Percentiles rank a stretch among this genome's conserved stretches.
These are phyloP conservation scores for Gloeophyllum trabeum DNA, from an alignment of 768 basidiomycete genomes.

Conservation along the genomic window DNA sequence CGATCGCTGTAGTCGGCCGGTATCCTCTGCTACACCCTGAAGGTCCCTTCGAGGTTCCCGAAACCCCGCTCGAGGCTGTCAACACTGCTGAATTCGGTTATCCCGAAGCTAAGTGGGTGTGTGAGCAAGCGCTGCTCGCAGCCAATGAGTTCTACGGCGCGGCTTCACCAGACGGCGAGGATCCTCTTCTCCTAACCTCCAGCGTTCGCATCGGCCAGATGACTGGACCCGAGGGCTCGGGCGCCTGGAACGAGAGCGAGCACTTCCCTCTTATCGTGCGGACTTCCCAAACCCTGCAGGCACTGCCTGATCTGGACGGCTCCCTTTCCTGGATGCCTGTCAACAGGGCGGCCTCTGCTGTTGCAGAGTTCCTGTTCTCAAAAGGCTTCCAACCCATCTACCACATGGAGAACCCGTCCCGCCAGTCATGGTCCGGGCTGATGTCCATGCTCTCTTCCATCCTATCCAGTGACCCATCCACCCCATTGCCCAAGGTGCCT, in stretches of 20 bases:
- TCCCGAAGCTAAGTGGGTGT: constrained; percentile 28
- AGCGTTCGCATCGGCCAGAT: constrained; percentile 25
- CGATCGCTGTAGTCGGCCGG: constrained; percentile 21
- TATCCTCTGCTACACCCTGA: constrained; percentile 17
- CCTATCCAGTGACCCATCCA: constrained; percentile 6
- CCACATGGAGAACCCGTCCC: constrained; percentile 25
- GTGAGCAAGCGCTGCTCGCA: constrained; percentile 18
- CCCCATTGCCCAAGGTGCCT: constrained; percentile 13
- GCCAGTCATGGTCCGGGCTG: constrained; percentile 22
- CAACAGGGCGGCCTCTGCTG: constrained; percentile 18
- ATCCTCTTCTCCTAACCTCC: constrained; percentile 11
- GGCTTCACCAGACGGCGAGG: too few relatives aligned
- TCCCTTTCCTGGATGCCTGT: constrained; percentile 26
- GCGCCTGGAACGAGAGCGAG: constrained; percentile 26
- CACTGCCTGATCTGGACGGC: constrained; percentile 20
- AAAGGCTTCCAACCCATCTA: constrained; percentile 19
- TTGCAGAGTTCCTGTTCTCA: constrained; percentile 22
- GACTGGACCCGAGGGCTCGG: constrained; percentile 24
- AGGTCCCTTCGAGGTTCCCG: constrained; percentile 20
- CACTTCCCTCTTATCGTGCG: constrained; percentile 24
- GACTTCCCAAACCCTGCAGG: constrained; percentile 16
- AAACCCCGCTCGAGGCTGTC: constrained; percentile 16
- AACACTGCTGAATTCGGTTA: constrained; percentile 19
- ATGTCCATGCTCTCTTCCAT: constrained; percentile 16
- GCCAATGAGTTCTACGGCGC: constrained; percentile 18